Percentiles rank a stretch among this genome's conserved stretches.
Conservation (phyloP, 495 filamentous ascomycete genomes). For the Talaromyces liani region DNA sequence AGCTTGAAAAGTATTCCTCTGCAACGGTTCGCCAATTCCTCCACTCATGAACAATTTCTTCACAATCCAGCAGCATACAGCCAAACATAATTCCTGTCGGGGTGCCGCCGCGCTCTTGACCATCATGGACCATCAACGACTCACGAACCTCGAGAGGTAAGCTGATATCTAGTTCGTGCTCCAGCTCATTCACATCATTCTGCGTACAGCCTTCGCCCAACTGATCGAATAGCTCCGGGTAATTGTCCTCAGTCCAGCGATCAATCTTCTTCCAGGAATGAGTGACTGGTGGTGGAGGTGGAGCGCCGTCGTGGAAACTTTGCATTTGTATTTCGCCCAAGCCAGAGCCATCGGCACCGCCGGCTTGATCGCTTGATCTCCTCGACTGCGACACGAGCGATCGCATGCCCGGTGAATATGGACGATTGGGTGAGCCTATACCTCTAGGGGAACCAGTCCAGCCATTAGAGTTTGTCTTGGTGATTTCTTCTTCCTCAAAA, state of each 20-base stretch:
- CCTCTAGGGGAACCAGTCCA: slow-evolving; percentile 56
- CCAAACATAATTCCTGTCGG: slow-evolving; percentile 92
- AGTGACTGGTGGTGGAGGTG: slow-evolving; percentile 75
- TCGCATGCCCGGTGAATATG: slow-evolving; percentile 88
- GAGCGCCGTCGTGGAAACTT: slow-evolving; percentile 84
- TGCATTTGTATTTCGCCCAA: slow-evolving; percentile 89
- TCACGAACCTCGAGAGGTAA: slow-evolving; percentile 91
- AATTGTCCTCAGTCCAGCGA: slow-evolving; percentile 88
- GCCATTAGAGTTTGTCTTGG: slow-evolving; percentile 46
- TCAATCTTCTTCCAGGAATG: slow-evolving; percentile 96
- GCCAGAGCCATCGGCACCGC: slow-evolving; percentile 51
- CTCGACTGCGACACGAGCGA: slow-evolving; percentile 57
- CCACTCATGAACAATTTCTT: slow-evolving; percentile 98
- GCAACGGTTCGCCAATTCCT: slow-evolving; percentile 92
- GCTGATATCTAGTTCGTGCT: slow-evolving; percentile 92
- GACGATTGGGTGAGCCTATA: slow-evolving; percentile 43
- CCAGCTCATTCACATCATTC: slow-evolving; percentile 95
- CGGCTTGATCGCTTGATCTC: slow-evolving; percentile 48
- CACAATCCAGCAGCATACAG: slow-evolving; percentile 93
- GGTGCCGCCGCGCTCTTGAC: slow-evolving; percentile 85
- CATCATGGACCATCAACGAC: slow-evolving; percentile 84
- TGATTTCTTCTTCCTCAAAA: slow-evolving; percentile 60
- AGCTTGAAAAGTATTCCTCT: slow-evolving; percentile 67
- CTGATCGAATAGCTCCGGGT: slow-evolving; percentile 89
- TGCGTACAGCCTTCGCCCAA: slow-evolving; percentile 82